Conservation (phyloP, 257 asterid species). For the Lithospermum erythrorhizon region DNA sequence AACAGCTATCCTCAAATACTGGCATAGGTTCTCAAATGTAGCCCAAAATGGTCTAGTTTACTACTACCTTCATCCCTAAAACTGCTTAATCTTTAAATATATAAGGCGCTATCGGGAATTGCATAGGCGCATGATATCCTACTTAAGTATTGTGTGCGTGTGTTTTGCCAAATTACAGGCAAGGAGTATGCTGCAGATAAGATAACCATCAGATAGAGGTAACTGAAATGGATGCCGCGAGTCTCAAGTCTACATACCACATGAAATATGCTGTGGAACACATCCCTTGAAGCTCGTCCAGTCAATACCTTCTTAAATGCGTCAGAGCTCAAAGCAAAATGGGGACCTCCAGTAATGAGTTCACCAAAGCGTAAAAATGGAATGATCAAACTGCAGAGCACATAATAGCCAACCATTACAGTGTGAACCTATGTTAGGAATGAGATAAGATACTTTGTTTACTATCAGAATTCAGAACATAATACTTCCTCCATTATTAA, state of each 20-base stretch:
- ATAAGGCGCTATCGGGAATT: no score
- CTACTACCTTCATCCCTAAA: no score
- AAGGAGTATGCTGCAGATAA: not conserved
- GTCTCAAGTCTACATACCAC: constrained; percentile 43
- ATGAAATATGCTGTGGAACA: constrained; percentile 62
- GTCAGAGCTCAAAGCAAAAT: constrained; percentile 73
- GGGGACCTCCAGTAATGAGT: constrained; percentile 68
- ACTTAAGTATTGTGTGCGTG: no score
- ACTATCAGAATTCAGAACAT: no score
- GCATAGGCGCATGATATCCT: no score
- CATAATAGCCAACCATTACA: not conserved
- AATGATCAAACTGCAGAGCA: constrained; percentile 49
- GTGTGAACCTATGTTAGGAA: not conserved
- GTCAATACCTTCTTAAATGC: constrained; percentile 88
- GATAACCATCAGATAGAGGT: not conserved
- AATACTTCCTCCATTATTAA: no score
- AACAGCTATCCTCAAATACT: no score
- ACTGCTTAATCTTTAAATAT: no score
- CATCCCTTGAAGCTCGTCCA: constrained; percentile 76
- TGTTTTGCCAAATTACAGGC: no score
- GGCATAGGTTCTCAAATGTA: no score
- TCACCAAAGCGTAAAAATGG: constrained; percentile 89
- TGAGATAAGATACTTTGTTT: not conserved
- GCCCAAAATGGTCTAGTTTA: no score
- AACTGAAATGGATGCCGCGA: not conserved